phyloP scores from a whole-genome alignment of 1,284 basidiomycete genomes.

The Leccinum pachyderme region DNA sequence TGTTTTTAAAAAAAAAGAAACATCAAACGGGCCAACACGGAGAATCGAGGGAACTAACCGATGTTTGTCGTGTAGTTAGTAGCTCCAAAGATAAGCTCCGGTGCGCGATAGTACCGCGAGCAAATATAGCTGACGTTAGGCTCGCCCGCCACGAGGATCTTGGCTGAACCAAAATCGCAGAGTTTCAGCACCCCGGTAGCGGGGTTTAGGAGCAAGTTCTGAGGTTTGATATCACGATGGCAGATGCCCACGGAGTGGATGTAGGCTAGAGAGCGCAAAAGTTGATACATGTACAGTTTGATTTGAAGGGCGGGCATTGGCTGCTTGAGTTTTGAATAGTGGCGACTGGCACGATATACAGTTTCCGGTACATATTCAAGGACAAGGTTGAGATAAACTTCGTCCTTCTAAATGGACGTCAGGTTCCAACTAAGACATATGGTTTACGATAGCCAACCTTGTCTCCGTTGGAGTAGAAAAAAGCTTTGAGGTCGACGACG shows the following conservation, averaged over 20 bases:
- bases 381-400: conserved; percentile 99
- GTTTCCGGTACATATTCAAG: conserved; percentile 99
- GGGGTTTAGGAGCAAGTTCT: conserved; percentile 97
- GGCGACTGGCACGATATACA: conserved; percentile 96
- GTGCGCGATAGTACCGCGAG: conserved; percentile 98
- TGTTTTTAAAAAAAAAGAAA: conserved; percentile 30
- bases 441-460: conserved; percentile 61
- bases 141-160: conserved; percentile 96
- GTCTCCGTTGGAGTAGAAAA: conserved; percentile 99
- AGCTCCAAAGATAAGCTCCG: conserved; percentile 98
- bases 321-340: conserved; percentile 99
- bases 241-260: conserved; percentile 98
- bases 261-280: conserved; percentile 95
- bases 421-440: conserved; percentile 7
- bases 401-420: conserved; percentile 76
- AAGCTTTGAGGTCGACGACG: conserved; percentile 95
- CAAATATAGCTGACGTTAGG: conserved; percentile 99
- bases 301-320: conserved; percentile 99
- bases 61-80: conserved; percentile 99
- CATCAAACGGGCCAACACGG: conserved; percentile 3
- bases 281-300: conserved; percentile 98
- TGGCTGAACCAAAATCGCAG: conserved; percentile 98
- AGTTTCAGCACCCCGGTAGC: conserved; percentile 95
- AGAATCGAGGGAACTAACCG: conserved; percentile 51
- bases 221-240: conserved; percentile 99